phyloP scores from a whole-genome alignment of 2,329 filamentous ascomycete species.

The Colletotrichum sp. region DNA sequence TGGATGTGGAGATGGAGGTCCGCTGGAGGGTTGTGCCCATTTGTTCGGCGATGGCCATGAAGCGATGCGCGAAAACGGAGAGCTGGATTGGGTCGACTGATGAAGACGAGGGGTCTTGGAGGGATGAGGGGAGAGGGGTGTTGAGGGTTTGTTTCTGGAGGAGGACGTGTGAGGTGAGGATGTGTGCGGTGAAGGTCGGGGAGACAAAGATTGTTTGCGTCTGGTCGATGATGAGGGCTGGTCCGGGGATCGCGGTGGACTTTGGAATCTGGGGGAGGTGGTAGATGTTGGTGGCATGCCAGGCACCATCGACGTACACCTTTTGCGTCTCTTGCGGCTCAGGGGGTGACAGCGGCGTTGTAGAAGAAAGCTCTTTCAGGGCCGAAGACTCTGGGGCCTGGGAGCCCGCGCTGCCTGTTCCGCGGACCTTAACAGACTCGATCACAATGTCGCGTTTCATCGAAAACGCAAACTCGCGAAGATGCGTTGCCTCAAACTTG shows the following conservation, averaged over 20 bases:
- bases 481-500: neutral
- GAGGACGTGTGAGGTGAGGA: conserved; percentile 34
- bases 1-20: conserved; percentile 56
- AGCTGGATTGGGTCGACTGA: conserved; percentile 54
- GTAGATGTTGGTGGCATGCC: conserved; percentile 30
- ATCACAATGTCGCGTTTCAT: conserved; percentile 11
- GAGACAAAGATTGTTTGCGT: conserved; percentile 35
- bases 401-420: conserved; percentile 27
- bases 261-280: conserved; percentile 27
- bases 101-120: neutral
- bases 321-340: conserved; percentile 24
- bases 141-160: conserved; percentile 24
- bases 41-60: conserved; percentile 65
- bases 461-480: conserved; percentile 17
- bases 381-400: conserved; percentile 18
- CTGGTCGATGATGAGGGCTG: conserved; percentile 34
- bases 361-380: conserved; percentile 14
- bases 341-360: neutral
- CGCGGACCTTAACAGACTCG: conserved; percentile 24
- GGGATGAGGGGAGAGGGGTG: neutral
- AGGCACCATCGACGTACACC: conserved; percentile 32
- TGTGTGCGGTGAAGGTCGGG: conserved; percentile 28
- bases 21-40: conserved; percentile 63
- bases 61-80: conserved; percentile 59
- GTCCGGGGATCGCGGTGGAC: conserved; percentile 29